Percentiles rank a stretch among this genome's conserved stretches.
Conservation (phyloP, 345 rosid species). For the Gossypium australe region DNA sequence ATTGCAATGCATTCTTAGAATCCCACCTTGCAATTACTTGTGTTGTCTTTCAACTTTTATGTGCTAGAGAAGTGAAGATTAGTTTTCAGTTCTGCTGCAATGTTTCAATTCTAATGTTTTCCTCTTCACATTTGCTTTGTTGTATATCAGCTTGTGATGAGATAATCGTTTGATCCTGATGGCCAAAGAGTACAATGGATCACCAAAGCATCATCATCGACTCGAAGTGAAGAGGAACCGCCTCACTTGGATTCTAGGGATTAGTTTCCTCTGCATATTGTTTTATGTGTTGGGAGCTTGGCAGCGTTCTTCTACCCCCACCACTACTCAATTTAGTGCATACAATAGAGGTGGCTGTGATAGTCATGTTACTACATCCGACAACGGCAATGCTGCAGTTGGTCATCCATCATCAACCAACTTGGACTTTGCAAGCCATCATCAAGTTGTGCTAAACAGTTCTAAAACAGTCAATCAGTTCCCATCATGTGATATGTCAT, state of each 20-base stretch:
- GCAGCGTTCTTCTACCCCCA: conserved; percentile 46
- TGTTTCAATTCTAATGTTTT: not conserved
- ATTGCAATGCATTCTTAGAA: not conserved
- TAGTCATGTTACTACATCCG: conserved; percentile 21
- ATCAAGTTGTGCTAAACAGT: conserved; percentile 43
- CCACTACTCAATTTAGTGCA: conserved; percentile 34
- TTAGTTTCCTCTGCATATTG: conserved; percentile 75
- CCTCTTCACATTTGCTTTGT: not conserved
- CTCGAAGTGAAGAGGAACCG: conserved; percentile 65
- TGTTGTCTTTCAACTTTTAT: not conserved
- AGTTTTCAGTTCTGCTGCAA: not conserved
- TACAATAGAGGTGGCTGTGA: conserved; percentile 41
- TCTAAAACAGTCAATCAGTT: conserved; percentile 33
- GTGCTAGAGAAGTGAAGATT: not conserved
- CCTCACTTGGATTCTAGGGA: conserved; percentile 67
- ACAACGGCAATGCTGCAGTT: conserved; percentile 1
- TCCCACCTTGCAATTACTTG: not conserved
- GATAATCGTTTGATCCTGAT: conserved; percentile 21
- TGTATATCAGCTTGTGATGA: conserved; percentile 6
- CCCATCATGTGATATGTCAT: conserved; percentile 65
- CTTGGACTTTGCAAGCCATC: conserved; percentile 75
- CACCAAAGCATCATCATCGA: conserved; percentile 50
- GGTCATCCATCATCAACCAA: conserved; percentile 22
- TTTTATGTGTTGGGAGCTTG: conserved; percentile 82
- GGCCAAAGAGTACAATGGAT: conserved; percentile 61